Base-by-base conservation (phyloP, 129 eudicot species). In the Lactuca saligna region DNA sequence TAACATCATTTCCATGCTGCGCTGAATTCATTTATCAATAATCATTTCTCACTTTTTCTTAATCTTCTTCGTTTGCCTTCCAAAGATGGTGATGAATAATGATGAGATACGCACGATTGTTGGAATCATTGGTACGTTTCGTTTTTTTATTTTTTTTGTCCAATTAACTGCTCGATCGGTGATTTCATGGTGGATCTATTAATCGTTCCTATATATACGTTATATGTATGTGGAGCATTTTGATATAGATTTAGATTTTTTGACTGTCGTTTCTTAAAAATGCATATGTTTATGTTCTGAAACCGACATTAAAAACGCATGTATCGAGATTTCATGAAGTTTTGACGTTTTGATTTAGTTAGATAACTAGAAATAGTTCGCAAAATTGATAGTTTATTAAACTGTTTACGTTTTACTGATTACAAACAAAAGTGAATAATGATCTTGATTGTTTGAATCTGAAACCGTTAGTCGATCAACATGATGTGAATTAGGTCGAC, bases 121-220 rank as follows among this genome's bases (percentile, higher is more conserved):
- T 7, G 95, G 95, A 35, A 57, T 80, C 63, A 61, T 87, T 20
- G 95, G 91, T 86, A 42, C 9, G 69, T 15, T 32, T 46, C 35
- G 2, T 32, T 17, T 42, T n/a, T 42, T 48, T 75, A 10, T 20
- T 42, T 32, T 32, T 12, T 57, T 39, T 4, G 10, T 17, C 11
- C 46, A 37, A 76, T 66, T 32, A 32, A 58, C 17, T 42, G 8
- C 17, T 49, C 5, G 55, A 5, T 51, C 4, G 7, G 16, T 60
- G 9, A n/a, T 75, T 17, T 66, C 44, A 68, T 41, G 68, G n/a
- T 57, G 29, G 13, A 59, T 17, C 42, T 42, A 16, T 31, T 48
- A 37, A 64, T 38, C 25, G 49, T 20, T 0, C 38, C 7, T 12
- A 31, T 33, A 13, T 15, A 12, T 6, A 31, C 12, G 17, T 61